Base-by-base conservation (phyloP, 1,284 basidiomycete species). In the Tylopilus sp. region DNA sequence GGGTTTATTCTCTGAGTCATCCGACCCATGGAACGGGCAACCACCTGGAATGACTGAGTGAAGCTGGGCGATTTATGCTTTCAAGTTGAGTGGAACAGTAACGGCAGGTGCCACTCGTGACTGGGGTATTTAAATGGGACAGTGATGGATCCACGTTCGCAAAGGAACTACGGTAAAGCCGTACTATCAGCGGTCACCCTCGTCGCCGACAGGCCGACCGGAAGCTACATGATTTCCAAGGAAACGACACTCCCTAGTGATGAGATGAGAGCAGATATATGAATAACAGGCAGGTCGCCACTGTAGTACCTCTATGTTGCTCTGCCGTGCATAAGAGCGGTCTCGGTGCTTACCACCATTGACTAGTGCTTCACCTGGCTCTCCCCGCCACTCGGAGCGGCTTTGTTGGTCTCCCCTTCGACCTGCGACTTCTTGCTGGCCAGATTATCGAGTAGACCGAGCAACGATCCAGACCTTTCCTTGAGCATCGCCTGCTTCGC, bases 401-500 rank as follows among this genome's bases (percentile, higher is more conserved):
- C 53, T 37, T 50, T 45, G 37, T 28, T 28, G 3, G 44, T 4
- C 13, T 49, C 41, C 4, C 18, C 41, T 7, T 26, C 41, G 5
- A 29, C 46, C 16, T 65, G 69, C 2, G 77, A 72, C 40, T 73
- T 72, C 58, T 75, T 75, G 1, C 65, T 67, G 2, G 68, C 67
- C 37, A 67, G 36, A 15, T 64, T 65, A 30, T 66, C 63, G 28
- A 78, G 53, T 80, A 1, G 37, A 7, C 73, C 69, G 47, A 75
- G 68, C 30, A 81, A 47, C 6, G 69, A 73, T 0, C 75, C 78
- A 1, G 71, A 65, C 76, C 80, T 78, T 61, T 80, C 77, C 48
- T 76, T 76, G 60, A 83, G 72, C 75, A 89, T 84, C 44, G 83
- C 80, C 64, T 92, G 79, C 65, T 85, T 84, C 60, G 97, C 92